Percentiles rank a stretch among this genome's conserved stretches.
These are phyloP conservation scores for Remersonia thermophila DNA, from an alignment of 2,329 filamentous ascomycete genomes.

Conservation along the genomic window DNA sequence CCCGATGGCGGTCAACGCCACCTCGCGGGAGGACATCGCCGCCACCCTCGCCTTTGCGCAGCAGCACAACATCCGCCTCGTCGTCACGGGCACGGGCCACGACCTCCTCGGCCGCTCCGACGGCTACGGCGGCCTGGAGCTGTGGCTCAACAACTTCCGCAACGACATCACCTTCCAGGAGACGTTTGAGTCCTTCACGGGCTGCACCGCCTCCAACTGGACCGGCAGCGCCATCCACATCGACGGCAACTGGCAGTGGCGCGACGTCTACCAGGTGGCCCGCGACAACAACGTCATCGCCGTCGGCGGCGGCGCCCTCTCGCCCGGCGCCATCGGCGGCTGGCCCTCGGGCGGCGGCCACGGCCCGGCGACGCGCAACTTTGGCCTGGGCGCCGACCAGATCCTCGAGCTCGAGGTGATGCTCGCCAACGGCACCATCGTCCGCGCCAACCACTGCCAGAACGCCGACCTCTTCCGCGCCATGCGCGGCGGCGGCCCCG, in stretches of 20 bases:
- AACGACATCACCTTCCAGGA: slow-evolving; percentile 19
- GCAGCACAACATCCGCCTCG: slow-evolving; percentile 30
- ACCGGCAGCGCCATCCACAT: slow-evolving; percentile 8
- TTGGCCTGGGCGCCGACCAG: slow-evolving; percentile 42
- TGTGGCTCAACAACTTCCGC: slow-evolving; percentile 27
- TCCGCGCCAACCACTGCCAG: slow-evolving; percentile 12
- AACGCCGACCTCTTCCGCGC: slow-evolving; percentile 10
- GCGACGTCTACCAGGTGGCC: slow-evolving; percentile 29
- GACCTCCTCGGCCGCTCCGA: slow-evolving; percentile 25
- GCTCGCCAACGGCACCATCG: slow-evolving; percentile 14
- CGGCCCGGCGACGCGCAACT: slow-evolving; percentile 28
- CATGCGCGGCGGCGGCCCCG: slow-evolving; percentile 9
- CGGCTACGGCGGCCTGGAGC: slow-evolving; percentile 24
- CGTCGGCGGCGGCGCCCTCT: slow-evolving; percentile 36
- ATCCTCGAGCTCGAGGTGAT: slow-evolving; percentile 38
- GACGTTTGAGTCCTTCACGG: slow-evolving; percentile 2
- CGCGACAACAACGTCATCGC: slow-evolving; percentile 27
- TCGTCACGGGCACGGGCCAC: slow-evolving; percentile 33
- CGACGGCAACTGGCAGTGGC: slow-evolving; percentile 9
- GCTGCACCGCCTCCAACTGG: slow-evolving; percentile 8
- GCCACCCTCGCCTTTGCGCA: slow-evolving; percentile 23
- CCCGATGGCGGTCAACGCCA: slow-evolving; percentile 22
- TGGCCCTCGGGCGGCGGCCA: slow-evolving; percentile 45
- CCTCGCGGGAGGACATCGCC: slow-evolving; percentile 15
- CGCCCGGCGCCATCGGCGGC: slow-evolving; percentile 41